Evolutionary conservation across 768 basidiomycete genomes (phyloP), one percentile per base, ranked within the genome.

Genomic region (Phaeotremella skinneri): DNA sequence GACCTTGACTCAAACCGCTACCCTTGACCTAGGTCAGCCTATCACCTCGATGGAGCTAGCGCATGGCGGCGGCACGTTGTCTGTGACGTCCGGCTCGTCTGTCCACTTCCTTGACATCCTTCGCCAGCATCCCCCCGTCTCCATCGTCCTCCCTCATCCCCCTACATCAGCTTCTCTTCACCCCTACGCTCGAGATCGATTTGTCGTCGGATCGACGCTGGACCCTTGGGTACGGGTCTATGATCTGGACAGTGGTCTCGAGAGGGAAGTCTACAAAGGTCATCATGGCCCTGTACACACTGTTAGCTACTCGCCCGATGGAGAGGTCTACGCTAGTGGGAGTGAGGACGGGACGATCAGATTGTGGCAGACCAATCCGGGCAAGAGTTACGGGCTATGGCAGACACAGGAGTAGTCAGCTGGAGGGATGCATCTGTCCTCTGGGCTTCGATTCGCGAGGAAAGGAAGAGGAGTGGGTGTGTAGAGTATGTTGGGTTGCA

Each of bases 161-260:
- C 90, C 91, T 2, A 96, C 94, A 2, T 94, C 91, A 1, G 93
- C 91, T 34, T 94, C 94, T 1, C 85, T 99, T 49, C 94, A 98
- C 73, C 96, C 96, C 2, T 83, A 87, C 63, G 79, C 83, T 45
- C 85, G 89, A 71, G 89, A 94, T 73, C 84, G 90, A 50, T 98
- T 97, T 78, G 88, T 98, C 56, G 91, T 91, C 0, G 96, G 96
- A 39, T 90, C 86, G 66, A 81, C 83, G 51, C 84, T 83, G 14
- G 96, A 99, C 76, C 92, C 97, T 69, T 98, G 96, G 96, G 92
- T 99, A 45, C 83, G 94, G 32, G 85, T 97, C 29, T 91, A 98
- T 74, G 88, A 87, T 16, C 85, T 93, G 72, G 69, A 76, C 37
- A 84, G 88, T 30, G 96, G 94, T 1, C 86, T 87, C 76, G 93